phyloP scores from a whole-genome alignment of 768 basidiomycete species.

The Lentinula guzmanii region DNA sequence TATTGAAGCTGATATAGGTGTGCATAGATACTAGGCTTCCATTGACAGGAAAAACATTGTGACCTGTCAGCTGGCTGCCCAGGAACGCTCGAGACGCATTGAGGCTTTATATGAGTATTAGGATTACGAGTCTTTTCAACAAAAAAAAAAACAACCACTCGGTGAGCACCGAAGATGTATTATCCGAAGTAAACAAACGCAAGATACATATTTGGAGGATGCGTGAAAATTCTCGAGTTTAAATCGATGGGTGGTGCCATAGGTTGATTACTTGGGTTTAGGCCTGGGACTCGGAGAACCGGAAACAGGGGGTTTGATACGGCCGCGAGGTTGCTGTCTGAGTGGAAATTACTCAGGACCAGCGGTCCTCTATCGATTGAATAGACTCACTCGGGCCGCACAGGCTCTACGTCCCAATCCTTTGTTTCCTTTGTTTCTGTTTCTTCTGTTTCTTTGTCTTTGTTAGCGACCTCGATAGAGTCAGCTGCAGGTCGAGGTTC shows the following conservation, averaged over 20 bases:
- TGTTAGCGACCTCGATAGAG: background rate
- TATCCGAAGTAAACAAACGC: too few relatives aligned
- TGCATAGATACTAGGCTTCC: too few relatives aligned
- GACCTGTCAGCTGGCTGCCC: too few relatives aligned
- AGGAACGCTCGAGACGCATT: too few relatives aligned
- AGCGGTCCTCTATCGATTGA: background rate
- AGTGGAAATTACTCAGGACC: background rate
- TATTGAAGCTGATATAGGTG: too few relatives aligned
- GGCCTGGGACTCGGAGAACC: background rate
- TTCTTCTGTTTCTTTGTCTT: background rate
- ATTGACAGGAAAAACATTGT: too few relatives aligned
- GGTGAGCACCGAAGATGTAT: too few relatives aligned
- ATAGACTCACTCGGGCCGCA: background rate
- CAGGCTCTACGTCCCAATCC: background rate
- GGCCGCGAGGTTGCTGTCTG: slow-evolving; percentile 1
- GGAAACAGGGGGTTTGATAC: slow-evolving; percentile 2
- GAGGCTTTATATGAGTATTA: too few relatives aligned
- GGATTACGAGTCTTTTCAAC: background rate
- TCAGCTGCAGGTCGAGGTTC: background rate
- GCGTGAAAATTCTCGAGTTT: too few relatives aligned
- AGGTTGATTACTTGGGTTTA: background rate
- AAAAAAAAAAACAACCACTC: too few relatives aligned
- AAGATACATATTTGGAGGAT: too few relatives aligned
- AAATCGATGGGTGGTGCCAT: background rate
- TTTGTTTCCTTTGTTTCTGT: background rate